Evolutionary conservation across 345 rosid species (phyloP), one percentile per base, ranked within the genome.

Genomic region (Aquilaria malaccensis): DNA sequence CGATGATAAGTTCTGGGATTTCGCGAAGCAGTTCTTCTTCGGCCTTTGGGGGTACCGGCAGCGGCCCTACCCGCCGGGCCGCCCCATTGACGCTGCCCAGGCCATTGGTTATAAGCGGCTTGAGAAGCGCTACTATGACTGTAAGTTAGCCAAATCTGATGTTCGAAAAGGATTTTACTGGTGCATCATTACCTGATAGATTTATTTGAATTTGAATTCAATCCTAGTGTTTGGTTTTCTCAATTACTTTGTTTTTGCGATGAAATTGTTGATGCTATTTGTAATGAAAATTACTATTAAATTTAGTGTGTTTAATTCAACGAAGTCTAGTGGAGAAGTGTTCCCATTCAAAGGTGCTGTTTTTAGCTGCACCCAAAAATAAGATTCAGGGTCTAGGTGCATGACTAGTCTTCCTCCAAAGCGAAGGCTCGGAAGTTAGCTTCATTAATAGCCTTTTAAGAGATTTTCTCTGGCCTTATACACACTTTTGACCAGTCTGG

Each of bases 1-100:
- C 61, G 98, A 92, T 67, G 78, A 86, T 62, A 92, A 92, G 83
- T 92, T 92, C 71, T 88, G 95, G 92, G 96, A 88, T 80, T 92
- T 88, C 66, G 69, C 82, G 61, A 79, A 73, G 69, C 91, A 92
- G 81, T 88, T 92, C 70, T 77, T 77, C 52, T 86, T 92, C 14
- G 95, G 98, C 1, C 90, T 92, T 7, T 88, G 95, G 98, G 98
- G 98, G 15, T 92, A 85, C 69, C 64, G 92, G 11, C 96, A 88
- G 61, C 68, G 98, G 46, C 96, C 98, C 6, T 92, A 92, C 74
- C 96, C 96, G 0, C 81, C 88, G 0, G 82, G 93, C 58, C 75
- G 85, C 55, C 96, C 98, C 41, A 82, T 84, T 22, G 95, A 92
- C 66, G 88, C 86, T 50, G 92, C 96, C 50, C 98, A 92, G 73